A percentile compares a stretch with the other conserved stretches of the same genome.
Evolutionary conservation across 305 asterid genomes (phyloP).

Genomic region (Ilex paraguariensis): DNA sequence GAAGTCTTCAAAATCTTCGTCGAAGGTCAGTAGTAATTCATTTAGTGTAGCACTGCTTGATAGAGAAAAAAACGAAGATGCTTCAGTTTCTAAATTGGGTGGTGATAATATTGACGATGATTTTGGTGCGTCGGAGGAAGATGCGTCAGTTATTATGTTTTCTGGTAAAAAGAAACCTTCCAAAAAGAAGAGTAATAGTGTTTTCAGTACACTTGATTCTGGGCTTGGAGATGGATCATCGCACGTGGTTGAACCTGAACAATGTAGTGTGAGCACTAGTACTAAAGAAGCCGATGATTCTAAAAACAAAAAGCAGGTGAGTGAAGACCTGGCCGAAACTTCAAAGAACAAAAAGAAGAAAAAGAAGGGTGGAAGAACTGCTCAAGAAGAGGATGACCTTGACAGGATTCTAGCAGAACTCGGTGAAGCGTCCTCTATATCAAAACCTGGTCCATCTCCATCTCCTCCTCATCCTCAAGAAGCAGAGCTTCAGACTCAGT

Average conservation of each 20-base stretch:
- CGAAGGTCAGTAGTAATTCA: constrained; percentile 39
- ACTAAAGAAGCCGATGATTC: constrained; percentile 29
- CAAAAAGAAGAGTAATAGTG: constrained; percentile 50
- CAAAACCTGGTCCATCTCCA: constrained; percentile 29
- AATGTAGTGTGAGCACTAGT: constrained; percentile 16
- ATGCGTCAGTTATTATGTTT: constrained; percentile 38
- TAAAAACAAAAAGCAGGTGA: constrained; percentile 30
- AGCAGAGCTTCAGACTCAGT: constrained; percentile 46
- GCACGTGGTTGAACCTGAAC: constrained; percentile 28
- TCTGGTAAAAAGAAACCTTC: constrained; percentile 90
- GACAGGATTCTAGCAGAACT: constrained; percentile 78
- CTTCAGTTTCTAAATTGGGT: constrained; percentile 30
- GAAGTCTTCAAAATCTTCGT: constrained; percentile 39
- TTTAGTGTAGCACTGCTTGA: constrained; percentile 46
- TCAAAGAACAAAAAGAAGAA: constrained; percentile 69
- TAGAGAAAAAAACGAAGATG: constrained; percentile 44
- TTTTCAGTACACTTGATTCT: constrained; percentile 26
- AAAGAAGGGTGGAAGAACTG: constrained; percentile 56
- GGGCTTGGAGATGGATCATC: constrained; percentile 27
- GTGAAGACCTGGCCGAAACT: constrained; percentile 45
- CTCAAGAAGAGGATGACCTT: constrained; percentile 73
- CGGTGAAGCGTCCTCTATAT: constrained; percentile 51
- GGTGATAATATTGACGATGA: constrained; percentile 37
- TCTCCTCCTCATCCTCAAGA: constrained; percentile 40
- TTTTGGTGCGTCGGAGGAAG: constrained; percentile 42